These are phyloP conservation scores for Astrephomene gubernaculifera DNA, from an alignment of 139 green algal species.

Conservation along the genomic window DNA sequence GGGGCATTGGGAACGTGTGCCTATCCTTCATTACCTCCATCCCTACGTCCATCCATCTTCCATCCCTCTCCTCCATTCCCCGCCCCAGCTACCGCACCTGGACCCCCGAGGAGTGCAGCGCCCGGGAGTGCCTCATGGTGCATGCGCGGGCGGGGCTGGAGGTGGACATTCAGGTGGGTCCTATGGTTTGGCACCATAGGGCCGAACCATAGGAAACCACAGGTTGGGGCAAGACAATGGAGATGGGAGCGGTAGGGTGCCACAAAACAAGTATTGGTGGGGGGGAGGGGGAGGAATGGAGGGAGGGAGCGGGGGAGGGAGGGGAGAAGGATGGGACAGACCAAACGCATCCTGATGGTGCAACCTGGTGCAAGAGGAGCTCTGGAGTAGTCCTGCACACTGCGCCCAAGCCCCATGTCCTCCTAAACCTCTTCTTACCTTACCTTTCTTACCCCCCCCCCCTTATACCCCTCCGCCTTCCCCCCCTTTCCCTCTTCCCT, in stretches of 20 bases:
- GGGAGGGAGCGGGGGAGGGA: too few relatives aligned
- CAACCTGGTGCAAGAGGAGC: not conserved
- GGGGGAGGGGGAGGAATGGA: too few relatives aligned
- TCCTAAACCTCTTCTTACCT: not conserved
- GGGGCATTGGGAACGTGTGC: too few relatives aligned
- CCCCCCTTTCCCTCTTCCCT: too few relatives aligned
- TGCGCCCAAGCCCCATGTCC: too few relatives aligned
- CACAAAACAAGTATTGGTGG: too few relatives aligned
- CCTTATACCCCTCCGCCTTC: not conserved
- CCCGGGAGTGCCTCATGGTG: slow-evolving; percentile 81
- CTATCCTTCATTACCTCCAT: not conserved
- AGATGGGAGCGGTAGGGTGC: not conserved
- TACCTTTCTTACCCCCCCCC: not conserved
- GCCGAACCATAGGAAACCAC: not conserved
- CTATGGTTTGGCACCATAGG: not conserved
- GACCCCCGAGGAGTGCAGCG: slow-evolving; percentile 74
- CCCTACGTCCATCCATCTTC: not conserved
- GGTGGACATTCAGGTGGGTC: slow-evolving; percentile 68
- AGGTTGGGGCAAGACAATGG: not conserved
- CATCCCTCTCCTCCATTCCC: not conserved
- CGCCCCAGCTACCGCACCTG: slow-evolving; percentile 69
- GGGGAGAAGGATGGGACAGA: too few relatives aligned
- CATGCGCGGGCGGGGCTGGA: slow-evolving; percentile 72
- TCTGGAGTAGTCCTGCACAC: not conserved
- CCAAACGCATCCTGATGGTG: not conserved